Evolutionary conservation across 2,329 filamentous ascomycete species (phyloP), one percentile per base, ranked within the genome.

Genomic region (Didymella sp.): DNA sequence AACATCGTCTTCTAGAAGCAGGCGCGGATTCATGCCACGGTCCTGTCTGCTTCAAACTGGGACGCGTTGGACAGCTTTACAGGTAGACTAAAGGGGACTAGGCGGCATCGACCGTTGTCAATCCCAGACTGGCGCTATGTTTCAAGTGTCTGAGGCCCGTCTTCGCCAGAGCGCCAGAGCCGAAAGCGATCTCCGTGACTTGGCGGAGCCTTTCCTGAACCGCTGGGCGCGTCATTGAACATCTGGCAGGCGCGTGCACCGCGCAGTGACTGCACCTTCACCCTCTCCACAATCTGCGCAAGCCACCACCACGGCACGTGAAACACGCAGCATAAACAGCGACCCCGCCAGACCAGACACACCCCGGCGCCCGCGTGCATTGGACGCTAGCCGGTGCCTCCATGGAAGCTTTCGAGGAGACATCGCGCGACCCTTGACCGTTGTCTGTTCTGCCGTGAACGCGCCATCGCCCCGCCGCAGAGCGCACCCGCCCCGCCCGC

Each of bases 331-430:
- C 54, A 51, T 31, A 51, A 21, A 51, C 53, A 47, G 24, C 35
- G 45, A 43, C 30, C 40, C 17, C 38, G 13, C 44, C 44, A 17
- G 19, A n/a, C n/a, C 44, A 38, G 28, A 43, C 51, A 22, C 38
- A 48, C n/a, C 51, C 51, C 12, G 43, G 51, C 33, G 58, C 52
- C 17, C 55, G 28, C 31, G 13, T 49, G 42, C 35, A 47, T 45
- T 59, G 64, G 35, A 40, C 33, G 68, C 68, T 66, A 61, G 64
- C 44, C 55, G 40, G 43, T 21, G 58, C 48, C 41, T 50, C 37
- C 50, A 63, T 68, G 60, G 67, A 67, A 64, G 43, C 24, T 53
- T 72, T 72, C 67, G 63, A 58, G 70, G 73, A 73, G 54, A 43
- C 60, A 40, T 56, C 48, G 54, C 62, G 48, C 61, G 57, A 53